phyloP scores from a whole-genome alignment of 1,139 yeast genomes.

The Candida albicans region DNA sequence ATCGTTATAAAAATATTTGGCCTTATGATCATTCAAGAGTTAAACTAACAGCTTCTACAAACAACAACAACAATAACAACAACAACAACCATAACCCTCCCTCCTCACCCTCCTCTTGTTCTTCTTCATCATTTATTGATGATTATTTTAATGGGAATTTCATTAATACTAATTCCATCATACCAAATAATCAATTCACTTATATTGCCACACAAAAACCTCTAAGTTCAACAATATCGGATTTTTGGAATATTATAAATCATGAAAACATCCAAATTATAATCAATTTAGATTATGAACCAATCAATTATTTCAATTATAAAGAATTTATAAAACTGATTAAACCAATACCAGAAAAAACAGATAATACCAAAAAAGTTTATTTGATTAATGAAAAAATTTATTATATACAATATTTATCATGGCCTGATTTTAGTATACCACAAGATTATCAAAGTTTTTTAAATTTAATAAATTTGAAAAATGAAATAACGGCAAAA shows the following conservation, averaged over 20 bases:
- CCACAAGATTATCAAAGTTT: conserved; percentile 56
- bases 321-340: conserved; percentile 1
- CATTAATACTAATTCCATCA: conserved; percentile 22
- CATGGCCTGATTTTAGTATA: conserved; percentile 84
- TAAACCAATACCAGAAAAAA: conserved; percentile 2
- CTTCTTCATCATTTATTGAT: conserved; percentile 22
- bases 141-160: conserved; percentile 49
- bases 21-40: conserved; percentile 70
- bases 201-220: conserved; percentile 51
- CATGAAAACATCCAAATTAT: conserved; percentile 62
- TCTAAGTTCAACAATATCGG: conserved; percentile 37
- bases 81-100: not conserved
- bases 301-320: conserved; percentile 11
- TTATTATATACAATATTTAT: conserved; percentile 66
- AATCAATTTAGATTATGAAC: conserved; percentile 60
- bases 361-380: conserved; percentile 10
- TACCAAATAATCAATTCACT: conserved; percentile 18
- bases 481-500: conserved; percentile 35
- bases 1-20: conserved; percentile 77
- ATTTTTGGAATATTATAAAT: conserved; percentile 48
- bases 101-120: no score
- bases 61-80: not conserved
- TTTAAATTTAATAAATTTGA: conserved; percentile 51
- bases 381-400: conserved; percentile 29
- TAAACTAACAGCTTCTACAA: conserved; percentile 22